Percentiles rank a stretch among this genome's conserved stretches.
phyloP scores from a whole-genome alignment of 2,329 filamentous ascomycete genomes.

The Aspergillus bombycis region DNA sequence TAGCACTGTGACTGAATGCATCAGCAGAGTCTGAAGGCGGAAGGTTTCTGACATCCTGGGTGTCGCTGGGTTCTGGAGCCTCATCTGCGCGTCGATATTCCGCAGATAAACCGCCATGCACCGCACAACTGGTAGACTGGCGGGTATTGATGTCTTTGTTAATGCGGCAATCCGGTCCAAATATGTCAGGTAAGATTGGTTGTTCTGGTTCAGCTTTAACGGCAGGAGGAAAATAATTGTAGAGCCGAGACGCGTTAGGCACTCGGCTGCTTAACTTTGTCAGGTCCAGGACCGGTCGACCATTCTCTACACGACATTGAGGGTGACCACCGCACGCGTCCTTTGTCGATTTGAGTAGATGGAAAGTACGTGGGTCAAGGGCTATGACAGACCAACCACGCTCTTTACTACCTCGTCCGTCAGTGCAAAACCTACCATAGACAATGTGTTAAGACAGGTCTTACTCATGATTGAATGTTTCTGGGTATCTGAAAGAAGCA shows the following conservation, averaged over 20 bases:
- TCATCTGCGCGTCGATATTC: neutral
- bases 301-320: slow-evolving; percentile 18
- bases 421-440: neutral
- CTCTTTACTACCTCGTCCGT: slow-evolving; percentile 25
- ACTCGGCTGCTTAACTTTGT: slow-evolving; percentile 30
- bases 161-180: slow-evolving; percentile 30
- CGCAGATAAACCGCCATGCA: neutral
- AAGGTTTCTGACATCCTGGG: slow-evolving; percentile 2
- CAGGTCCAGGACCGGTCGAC: slow-evolving; percentile 33
- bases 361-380: slow-evolving; percentile 49
- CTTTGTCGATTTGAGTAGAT: slow-evolving; percentile 34
- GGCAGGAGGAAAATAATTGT: slow-evolving; percentile 30
- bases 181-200: slow-evolving; percentile 31
- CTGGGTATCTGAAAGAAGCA: slow-evolving; percentile 22
- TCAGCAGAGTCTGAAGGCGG: slow-evolving; percentile 19
- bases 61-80: neutral
- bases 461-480: slow-evolving; percentile 32
- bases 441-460: neutral
- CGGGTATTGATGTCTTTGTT: slow-evolving; percentile 1
- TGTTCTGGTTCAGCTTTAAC: slow-evolving; percentile 25
- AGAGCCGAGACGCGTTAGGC: slow-evolving; percentile 32
- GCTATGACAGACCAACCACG: slow-evolving; percentile 52
- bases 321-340: slow-evolving; percentile 47
- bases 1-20: slow-evolving; percentile 22
- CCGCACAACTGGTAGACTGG: neutral